A percentile compares a stretch with the other conserved stretches of the same genome.
Conservation (phyloP, 306 rosid species). For the Vigna reflexopilosa region DNA sequence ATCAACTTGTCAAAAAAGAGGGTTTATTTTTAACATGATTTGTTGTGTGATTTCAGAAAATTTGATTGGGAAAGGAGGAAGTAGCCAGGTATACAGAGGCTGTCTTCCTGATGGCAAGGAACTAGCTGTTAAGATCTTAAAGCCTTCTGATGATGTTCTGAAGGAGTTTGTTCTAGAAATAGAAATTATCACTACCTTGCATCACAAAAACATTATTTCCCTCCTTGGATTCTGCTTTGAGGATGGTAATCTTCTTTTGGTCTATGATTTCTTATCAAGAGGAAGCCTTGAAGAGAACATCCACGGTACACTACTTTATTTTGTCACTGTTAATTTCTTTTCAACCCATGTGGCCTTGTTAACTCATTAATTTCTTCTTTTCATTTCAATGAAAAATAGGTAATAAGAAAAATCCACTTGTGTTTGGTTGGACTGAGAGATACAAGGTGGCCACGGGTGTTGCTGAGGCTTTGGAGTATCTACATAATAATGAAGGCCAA, state of each 20-base stretch:
- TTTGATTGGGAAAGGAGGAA: conserved; percentile 92
- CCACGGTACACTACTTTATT: conserved; percentile 60
- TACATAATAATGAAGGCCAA: conserved; percentile 62
- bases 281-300: conserved; percentile 99
- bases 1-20: conserved; percentile 8
- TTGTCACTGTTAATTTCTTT: background rate
- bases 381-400: conserved; percentile 52
- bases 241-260: conserved; percentile 81
- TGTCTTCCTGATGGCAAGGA: conserved; percentile 87
- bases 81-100: conserved; percentile 90
- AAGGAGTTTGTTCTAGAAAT: conserved; percentile 88
- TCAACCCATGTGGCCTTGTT: background rate
- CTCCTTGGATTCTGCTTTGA: conserved; percentile 96
- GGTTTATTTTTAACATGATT: conserved; percentile 27
- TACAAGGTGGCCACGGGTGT: conserved; percentile 86
- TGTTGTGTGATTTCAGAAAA: conserved; percentile 63
- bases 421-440: conserved; percentile 92
- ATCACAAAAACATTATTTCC: conserved; percentile 85
- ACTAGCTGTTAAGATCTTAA: conserved; percentile 91
- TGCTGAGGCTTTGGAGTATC: conserved; percentile 94
- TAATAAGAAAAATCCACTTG: conserved; percentile 63
- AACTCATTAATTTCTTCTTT: conserved; percentile 34
- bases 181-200: conserved; percentile 82
- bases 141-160: conserved; percentile 80
- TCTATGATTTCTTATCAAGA: conserved; percentile 88